Evolutionary conservation across 2,329 filamentous ascomycete genomes (phyloP), one percentile per base, ranked within the genome.

Genomic region (Penicillium paneum): DNA sequence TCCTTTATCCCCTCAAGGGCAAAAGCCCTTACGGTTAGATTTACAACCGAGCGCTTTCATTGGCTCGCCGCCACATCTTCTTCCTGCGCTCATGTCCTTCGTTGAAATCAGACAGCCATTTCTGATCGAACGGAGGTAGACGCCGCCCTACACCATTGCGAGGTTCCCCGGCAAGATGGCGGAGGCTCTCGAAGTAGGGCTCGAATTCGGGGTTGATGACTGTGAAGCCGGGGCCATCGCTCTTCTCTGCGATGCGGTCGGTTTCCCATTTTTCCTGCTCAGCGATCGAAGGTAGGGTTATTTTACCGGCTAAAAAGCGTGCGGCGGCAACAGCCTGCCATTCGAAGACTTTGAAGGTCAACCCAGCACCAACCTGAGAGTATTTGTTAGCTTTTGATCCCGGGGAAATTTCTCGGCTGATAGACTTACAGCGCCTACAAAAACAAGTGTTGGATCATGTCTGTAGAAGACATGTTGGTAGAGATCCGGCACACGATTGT

Each of bases 291-390:
- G 85, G 85, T 1, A 87, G 68, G 0, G 60, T 70, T 0, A 78
- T 78, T 1, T 82, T 74, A 0, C 82, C 82, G 0, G 84, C 79
- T 0, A 87, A 74, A 2, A 85, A 68, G 0, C 84, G 74, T 1
- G 85, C 84, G 0, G 80, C 82, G 1, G 83, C 76, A 0, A 87
- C 84, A 7, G 84, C 83, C 63, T 88, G 85, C 82, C 83, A 87
- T 70, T 88, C 85, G 52, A 86, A 87, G 29, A 87, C 79, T 65
- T 85, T 86, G 72, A 89, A 88, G 0, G 85, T 88, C 28, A 89
- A 58, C 0, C 71, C 71, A 1, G 67, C 71, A 10, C 68, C 67
- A 24, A 73, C 68, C 70, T 73, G 35, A 3, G 10, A 2, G 69
- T 15, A 3, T 6, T 7, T 34, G 32, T 65, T 39, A 65, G 56